Base-by-base conservation (phyloP, 2,329 filamentous ascomycete genomes). In the Botrytis pseudocinerea region DNA sequence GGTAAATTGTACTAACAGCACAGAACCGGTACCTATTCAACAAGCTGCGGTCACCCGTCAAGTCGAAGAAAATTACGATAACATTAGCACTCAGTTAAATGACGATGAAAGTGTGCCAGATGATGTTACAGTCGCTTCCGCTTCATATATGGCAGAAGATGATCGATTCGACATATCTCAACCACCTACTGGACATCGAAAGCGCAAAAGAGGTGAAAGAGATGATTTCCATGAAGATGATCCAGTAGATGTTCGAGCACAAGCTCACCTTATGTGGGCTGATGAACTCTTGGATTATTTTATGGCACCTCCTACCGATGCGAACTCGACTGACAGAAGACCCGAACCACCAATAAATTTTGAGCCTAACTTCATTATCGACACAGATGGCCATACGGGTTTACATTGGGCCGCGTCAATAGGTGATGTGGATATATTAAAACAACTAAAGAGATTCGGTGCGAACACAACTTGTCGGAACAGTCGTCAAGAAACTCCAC, bases 331-430 rank as follows among this genome's bases (percentile, higher is more conserved):
- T 79, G 89, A 84, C 78, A 71, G 54, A 40, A 90, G 86, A 71
- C 95, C 94, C 1, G 90, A 93, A 74, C 95, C 95, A 4, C 96
- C 96, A 0, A 85, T 90, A 48, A 92, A 94, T 80, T 97, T 97
- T 79, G 91, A 97, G 80, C 91, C 97, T 9, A 92, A 99, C 82
- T 93, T 93, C 82, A 87, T 91, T n/a, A 98, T 99, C 75, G 96
- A 99, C 81, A 92, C 94, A 61, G 94, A 97, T 78, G 91, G 92
- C 16, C 95, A 98, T 80, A 97, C 94, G 3, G 95, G 95, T 9
- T 88, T 99, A 77, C 96, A 99, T 81, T 99, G 96, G 96, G 96
- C 95, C 28, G 94, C 94, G 70, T 94, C 96, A 38, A 99, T 99
- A 95, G 96, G 96, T 73, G 96, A 98, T 77, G 86, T 98, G 44